A percentile compares a stretch with the other conserved stretches of the same genome.
These are phyloP conservation scores for Passalora sequoiae DNA, from an alignment of 2,329 filamentous ascomycete species.

Conservation along the genomic window DNA sequence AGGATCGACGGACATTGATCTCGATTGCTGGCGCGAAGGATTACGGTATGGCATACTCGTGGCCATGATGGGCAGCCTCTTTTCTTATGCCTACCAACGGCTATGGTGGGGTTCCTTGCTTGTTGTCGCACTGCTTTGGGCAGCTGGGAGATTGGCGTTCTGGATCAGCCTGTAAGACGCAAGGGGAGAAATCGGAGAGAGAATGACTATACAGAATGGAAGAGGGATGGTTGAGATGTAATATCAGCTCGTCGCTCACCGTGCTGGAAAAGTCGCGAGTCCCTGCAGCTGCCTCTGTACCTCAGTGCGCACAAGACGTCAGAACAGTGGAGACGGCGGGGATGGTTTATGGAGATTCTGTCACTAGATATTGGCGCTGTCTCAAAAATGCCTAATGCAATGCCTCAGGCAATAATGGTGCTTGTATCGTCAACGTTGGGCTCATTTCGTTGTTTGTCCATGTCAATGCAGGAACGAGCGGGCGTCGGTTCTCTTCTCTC, in stretches of 20 bases:
- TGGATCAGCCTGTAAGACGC: conserved; percentile 1
- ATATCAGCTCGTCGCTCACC: conserved; percentile 2
- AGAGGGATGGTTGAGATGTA: conserved; percentile 1
- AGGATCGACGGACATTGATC: conserved; percentile 47
- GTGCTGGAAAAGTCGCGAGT: not conserved
- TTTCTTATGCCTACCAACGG: conserved; percentile 6
- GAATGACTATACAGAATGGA: not conserved
- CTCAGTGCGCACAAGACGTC: not conserved
- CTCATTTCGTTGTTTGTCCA: too few species aligned
- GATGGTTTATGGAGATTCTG: not conserved
- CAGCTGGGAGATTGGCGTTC: not conserved
- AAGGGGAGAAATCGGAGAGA: not conserved
- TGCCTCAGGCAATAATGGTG: too few species aligned
- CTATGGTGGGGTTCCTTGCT: conserved; percentile 5
- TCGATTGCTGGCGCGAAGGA: conserved; percentile 37
- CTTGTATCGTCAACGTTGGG: too few species aligned
- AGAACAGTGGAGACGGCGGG: conserved; percentile 1
- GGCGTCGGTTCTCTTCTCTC: too few species aligned
- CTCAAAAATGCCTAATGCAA: too few species aligned
- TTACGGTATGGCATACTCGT: conserved; percentile 31
- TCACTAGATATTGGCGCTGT: not conserved
- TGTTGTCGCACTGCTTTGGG: conserved; percentile 1
- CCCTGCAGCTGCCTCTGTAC: not conserved
- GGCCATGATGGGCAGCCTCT: conserved; percentile 9
- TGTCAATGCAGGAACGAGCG: too few species aligned